Evolutionary conservation across 2,329 filamentous ascomycete genomes (phyloP), one percentile per base, ranked within the genome.

Genomic region (Fusarium sp.): DNA sequence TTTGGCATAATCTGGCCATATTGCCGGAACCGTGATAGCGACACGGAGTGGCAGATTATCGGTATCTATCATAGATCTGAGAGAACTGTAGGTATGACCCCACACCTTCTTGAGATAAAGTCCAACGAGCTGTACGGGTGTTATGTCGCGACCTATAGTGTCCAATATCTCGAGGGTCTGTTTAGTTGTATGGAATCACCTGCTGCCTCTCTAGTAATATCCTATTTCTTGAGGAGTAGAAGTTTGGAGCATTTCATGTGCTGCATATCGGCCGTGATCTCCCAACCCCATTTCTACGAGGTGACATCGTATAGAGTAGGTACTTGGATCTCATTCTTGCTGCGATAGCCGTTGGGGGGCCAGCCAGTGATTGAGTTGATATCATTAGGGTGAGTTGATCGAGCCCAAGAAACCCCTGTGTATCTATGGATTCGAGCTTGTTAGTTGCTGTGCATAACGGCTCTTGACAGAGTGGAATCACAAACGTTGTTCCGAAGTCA

Each of bases 171-270:
- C 10, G 15, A 56, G 51, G 3, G 63, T 57, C 16, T 67, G 8
- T 16, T 25, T 15, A 69, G 25, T 2, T 54, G 47, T 1, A 15
- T 15, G 1, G 66, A 46, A 4, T 64, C 30, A 8, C 52, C 59
- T 13, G 60, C 57, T 8, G 66, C 63, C 8, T 67, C 47, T 8
- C 27, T 61, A 2, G 22, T 4, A 4, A 63, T 52, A 13, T 69
- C 59, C 3, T 60, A 22, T 6, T 53, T 34, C 0, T 53, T 67
- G 3, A 64, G 47, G 4, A 69, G 52, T 1, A 69, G 49, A 3
- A 69, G 56, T 41, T 67, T 69, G 18, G 67, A 67, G 63, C 66
- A 69, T 27, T 58, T 67, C 15, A 69, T 49, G 2, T 59, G 63
- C 3, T 7, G 44, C 66, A 69, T 67, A 4, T 58, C 52, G 1